Evolutionary conservation across 352 stramenopile genomes (phyloP).

Genomic region (Pythium grandisporangium): DNA sequence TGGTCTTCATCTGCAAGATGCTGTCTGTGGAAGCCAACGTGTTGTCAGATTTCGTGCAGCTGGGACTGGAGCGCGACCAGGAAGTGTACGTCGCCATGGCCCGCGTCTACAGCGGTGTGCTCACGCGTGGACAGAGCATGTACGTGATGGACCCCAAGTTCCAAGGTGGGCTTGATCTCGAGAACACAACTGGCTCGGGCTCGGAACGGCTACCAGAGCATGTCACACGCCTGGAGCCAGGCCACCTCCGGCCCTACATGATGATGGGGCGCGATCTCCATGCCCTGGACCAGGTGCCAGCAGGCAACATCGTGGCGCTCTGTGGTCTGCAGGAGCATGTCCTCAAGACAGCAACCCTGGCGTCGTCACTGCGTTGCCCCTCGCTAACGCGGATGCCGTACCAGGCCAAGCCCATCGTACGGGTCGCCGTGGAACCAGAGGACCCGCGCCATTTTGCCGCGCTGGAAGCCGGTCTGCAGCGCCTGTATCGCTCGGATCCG

Average conservation of each 20-base stretch:
- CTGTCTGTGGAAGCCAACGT: conserved; percentile 82
- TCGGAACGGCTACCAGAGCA: conserved; percentile 37
- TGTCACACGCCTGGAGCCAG: conserved; percentile 35
- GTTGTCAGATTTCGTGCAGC: conserved; percentile 63
- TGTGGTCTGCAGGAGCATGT: conserved; percentile 82
- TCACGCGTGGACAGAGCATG: conserved; percentile 45
- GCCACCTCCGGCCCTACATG: conserved; percentile 79
- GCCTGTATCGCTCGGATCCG: conserved; percentile 89
- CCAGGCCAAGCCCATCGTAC: conserved; percentile 89
- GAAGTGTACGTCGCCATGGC: conserved; percentile 89
- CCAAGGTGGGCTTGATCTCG: conserved; percentile 21
- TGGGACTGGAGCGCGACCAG: conserved; percentile 31
- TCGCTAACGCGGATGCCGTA: conserved; percentile 86
- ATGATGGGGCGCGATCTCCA: conserved; percentile 90
- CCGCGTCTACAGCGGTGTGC: conserved; percentile 84
- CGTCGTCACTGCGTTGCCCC: conserved; percentile 63
- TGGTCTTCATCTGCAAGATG: conserved; percentile 92
- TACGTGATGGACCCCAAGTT: conserved; percentile 90
- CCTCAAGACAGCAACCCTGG: conserved; percentile 88
- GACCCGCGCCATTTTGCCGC: conserved; percentile 80
- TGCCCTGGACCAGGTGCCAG: conserved; percentile 61
- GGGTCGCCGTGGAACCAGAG: conserved; percentile 85
- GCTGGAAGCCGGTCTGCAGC: conserved; percentile 80
- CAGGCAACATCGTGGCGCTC: conserved; percentile 88
- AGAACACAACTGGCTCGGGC: conserved; percentile 15